Base-by-base conservation (phyloP, 495 filamentous ascomycete species). In the Daldinia caldariorum region DNA sequence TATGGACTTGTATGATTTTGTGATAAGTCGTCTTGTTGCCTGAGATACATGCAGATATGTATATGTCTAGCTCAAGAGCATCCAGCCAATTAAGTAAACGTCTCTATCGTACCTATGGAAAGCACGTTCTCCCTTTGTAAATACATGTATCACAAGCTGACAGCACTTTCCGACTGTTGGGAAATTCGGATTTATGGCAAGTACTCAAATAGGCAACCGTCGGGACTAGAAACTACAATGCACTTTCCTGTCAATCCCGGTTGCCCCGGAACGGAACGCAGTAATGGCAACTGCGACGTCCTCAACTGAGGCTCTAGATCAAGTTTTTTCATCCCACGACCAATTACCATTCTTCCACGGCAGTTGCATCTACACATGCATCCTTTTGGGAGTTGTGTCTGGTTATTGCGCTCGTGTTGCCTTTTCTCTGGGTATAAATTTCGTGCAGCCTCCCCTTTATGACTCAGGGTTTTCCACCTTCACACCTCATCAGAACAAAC, bases 141-240 rank as follows among this genome's bases (percentile, higher is more conserved):
- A 20, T 47, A 47, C 43, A 22, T 47, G 43, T 47, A 47, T 47
- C 43, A 47, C 18, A 22, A 26, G 43, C 43, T 47, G 43, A 22
- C 43, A 47, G 18, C 18, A 22, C 43, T 20, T 47, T 7, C 0
- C 6, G 43, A 22, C 43, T 20, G 43, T 47, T 16, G 43, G 43
- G 43, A 47, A 22, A 47, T 22, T 22, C 9, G 22, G 26, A 26
- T 35, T 7, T 35, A 3, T 35, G 6, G 3, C 10, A 39, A 12
- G 41, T 45, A 45, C 41, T 16, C 20, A 45, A 47, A 47, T 12
- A 45, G 43, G 43, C 43, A 47, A 47, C 43, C 20, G 12, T 47
- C 18, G 7, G 18, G 7, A 22, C 5, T 10, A 2, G 43, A 22
- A 22, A 47, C 18, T 9, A 47, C 4, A 22, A 47, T 10, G 43